phyloP scores from a whole-genome alignment of 2,329 filamentous ascomycete genomes.

The Neofusicoccum sp. region DNA sequence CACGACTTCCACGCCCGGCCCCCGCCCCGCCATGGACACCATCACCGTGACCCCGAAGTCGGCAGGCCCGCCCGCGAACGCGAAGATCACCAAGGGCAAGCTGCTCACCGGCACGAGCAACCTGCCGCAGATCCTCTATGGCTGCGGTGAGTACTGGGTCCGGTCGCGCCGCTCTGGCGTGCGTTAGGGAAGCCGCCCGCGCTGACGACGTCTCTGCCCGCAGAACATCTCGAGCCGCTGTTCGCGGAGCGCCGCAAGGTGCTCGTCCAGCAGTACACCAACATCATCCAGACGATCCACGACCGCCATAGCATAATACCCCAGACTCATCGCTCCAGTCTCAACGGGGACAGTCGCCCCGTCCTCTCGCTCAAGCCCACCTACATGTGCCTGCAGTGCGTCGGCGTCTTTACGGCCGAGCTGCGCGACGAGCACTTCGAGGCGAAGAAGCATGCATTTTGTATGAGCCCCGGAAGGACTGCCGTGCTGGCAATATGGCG shows the following conservation, averaged over 20 bases:
- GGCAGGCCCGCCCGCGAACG: slow-evolving; percentile 24
- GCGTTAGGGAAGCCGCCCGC: neutral
- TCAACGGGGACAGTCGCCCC: slow-evolving; percentile 54
- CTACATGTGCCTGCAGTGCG: slow-evolving; percentile 72
- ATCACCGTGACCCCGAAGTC: slow-evolving; percentile 41
- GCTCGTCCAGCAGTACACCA: slow-evolving; percentile 69
- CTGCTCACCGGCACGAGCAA: slow-evolving; percentile 36
- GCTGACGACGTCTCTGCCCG: neutral
- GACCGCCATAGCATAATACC: slow-evolving; percentile 64
- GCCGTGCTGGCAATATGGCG: no score
- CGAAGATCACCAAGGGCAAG: slow-evolving; percentile 37
- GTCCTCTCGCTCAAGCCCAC: slow-evolving; percentile 54
- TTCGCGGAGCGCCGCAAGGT: slow-evolving; percentile 66
- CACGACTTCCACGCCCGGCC: neutral
- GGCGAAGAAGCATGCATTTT: slow-evolving; percentile 70
- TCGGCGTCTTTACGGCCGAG: slow-evolving; percentile 64
- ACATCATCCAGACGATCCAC: slow-evolving; percentile 68
- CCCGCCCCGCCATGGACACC: slow-evolving; percentile 28
- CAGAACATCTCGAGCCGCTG: slow-evolving; percentile 71
- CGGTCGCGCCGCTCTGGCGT: neutral
- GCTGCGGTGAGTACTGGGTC: slow-evolving; percentile 35
- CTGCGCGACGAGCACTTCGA: slow-evolving; percentile 66
- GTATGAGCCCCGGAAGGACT: slow-evolving; percentile 44
- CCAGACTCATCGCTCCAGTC: slow-evolving; percentile 56
- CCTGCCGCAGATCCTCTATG: slow-evolving; percentile 42